phyloP scores from a whole-genome alignment of 139 green algal genomes.

The Chlamydomonas sp. region DNA sequence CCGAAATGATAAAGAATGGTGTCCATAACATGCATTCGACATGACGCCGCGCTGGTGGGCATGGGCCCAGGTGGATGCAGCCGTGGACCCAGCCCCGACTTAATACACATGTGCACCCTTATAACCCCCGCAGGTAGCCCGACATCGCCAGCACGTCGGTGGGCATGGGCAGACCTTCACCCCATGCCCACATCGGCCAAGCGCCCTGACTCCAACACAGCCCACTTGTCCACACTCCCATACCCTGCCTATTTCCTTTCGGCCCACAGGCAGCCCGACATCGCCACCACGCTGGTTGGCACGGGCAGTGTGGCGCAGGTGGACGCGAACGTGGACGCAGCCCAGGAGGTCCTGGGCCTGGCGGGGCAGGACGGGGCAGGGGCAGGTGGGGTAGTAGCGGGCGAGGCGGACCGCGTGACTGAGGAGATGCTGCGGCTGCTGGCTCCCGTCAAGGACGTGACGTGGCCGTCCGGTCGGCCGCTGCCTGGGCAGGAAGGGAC shows the following conservation, averaged over 20 bases:
- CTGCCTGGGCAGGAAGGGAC: neutral
- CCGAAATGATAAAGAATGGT: too few relatives aligned
- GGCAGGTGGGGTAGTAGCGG: neutral
- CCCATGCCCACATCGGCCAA: neutral
- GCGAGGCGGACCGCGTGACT: slow-evolving; percentile 8
- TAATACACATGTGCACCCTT: too few relatives aligned
- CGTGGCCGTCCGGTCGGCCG: slow-evolving; percentile 79
- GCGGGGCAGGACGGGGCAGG: slow-evolving; percentile 25
- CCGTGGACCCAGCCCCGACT: too few relatives aligned
- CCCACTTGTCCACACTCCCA: neutral
- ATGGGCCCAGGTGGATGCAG: too few relatives aligned
- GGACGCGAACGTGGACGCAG: slow-evolving; percentile 67
- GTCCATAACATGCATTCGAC: too few relatives aligned
- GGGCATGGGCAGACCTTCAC: neutral
- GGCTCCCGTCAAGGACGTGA: slow-evolving; percentile 66
- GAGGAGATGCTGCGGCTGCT: slow-evolving; percentile 70
- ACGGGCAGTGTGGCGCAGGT: slow-evolving; percentile 77
- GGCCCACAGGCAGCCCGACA: slow-evolving; percentile 48
- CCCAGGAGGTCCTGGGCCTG: slow-evolving; percentile 61
- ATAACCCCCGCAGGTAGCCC: too few relatives aligned
- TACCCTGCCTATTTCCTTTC: too few relatives aligned
- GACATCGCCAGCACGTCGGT: neutral
- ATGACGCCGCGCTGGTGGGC: too few relatives aligned
- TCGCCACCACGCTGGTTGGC: slow-evolving; percentile 85
- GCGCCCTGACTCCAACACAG: neutral